Evolutionary conservation across 2,329 filamentous ascomycete species (phyloP).

Genomic region (Lecanosticta acicola): DNA sequence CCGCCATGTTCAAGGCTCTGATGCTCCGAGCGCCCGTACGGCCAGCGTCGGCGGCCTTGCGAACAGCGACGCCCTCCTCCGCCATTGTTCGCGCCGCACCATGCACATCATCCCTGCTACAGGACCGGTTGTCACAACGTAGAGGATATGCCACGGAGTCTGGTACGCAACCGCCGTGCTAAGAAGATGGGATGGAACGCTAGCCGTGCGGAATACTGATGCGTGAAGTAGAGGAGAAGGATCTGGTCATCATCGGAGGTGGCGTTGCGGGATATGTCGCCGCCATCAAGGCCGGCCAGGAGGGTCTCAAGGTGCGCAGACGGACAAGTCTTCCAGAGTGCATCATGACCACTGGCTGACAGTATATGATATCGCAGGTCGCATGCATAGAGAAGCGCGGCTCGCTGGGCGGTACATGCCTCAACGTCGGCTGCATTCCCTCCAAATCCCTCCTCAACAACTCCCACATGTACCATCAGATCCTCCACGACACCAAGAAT

Average conservation of each 20-base stretch:
- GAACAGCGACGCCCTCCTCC: slow-evolving; percentile 15
- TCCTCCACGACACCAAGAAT: slow-evolving; percentile 89
- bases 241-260: slow-evolving; percentile 94
- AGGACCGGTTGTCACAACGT: slow-evolving; percentile 49
- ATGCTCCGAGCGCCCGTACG: slow-evolving; percentile 19
- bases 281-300: slow-evolving; percentile 97
- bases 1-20: slow-evolving; percentile 25
- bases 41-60: slow-evolving; percentile 18
- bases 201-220: no score
- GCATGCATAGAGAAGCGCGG: slow-evolving; percentile 98
- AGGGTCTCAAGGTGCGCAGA: slow-evolving; percentile 76
- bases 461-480: slow-evolving; percentile 95
- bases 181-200: slow-evolving; percentile 1
- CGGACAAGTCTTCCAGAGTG: no score
- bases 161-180: slow-evolving; percentile 31
- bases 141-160: slow-evolving; percentile 53
- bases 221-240: slow-evolving; percentile 94
- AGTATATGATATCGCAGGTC: slow-evolving; percentile 52
- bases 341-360: neutral
- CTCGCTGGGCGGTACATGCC: slow-evolving; percentile 86
- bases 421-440: slow-evolving; percentile 98
- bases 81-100: slow-evolving; percentile 24
- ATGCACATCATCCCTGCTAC: slow-evolving; percentile 43
- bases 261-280: slow-evolving; percentile 98
- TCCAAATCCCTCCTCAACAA: slow-evolving; percentile 99